These are phyloP conservation scores for Verbena officinalis DNA, from an alignment of 257 asterid species.

Conservation along the genomic window DNA sequence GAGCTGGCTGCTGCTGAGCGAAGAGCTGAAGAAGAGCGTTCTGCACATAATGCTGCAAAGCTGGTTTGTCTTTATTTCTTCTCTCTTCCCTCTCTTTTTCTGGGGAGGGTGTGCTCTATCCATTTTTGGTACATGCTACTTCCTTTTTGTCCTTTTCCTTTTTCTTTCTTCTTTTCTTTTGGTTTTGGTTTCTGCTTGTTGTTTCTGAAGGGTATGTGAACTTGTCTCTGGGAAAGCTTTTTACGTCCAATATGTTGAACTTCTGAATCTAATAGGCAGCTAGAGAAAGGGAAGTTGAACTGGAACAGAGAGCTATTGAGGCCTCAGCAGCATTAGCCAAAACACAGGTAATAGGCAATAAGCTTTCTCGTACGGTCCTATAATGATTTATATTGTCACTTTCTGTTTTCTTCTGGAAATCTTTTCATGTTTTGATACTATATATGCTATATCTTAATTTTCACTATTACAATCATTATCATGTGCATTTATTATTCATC, in stretches of 20 bases:
- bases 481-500: slow-evolving; percentile 34
- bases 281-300: slow-evolving; percentile 97
- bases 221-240: slow-evolving; percentile 22
- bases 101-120: too few relatives aligned
- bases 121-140: too few relatives aligned
- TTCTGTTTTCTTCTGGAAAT: background rate
- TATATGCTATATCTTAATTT: slow-evolving; percentile 10
- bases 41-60: slow-evolving; percentile 87
- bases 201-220: slow-evolving; percentile 20
- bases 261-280: slow-evolving; percentile 64
- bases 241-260: slow-evolving; percentile 30
- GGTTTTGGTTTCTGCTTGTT: background rate
- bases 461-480: slow-evolving; percentile 21
- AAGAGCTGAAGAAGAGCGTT: slow-evolving; percentile 96
- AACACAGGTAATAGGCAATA: slow-evolving; percentile 68
- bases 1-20: slow-evolving; percentile 92
- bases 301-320: slow-evolving; percentile 95
- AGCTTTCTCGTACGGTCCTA: slow-evolving; percentile 17
- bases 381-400: background rate
- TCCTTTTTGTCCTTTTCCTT: background rate
- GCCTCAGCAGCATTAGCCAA: slow-evolving; percentile 93
- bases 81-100: slow-evolving; percentile 14
- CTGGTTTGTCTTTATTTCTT: slow-evolving; percentile 55
- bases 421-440: slow-evolving; percentile 15
- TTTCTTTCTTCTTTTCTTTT: slow-evolving; percentile 14